These are phyloP conservation scores for Phytopythium helicoides DNA, from an alignment of 352 stramenopile genomes.

Conservation along the genomic window DNA sequence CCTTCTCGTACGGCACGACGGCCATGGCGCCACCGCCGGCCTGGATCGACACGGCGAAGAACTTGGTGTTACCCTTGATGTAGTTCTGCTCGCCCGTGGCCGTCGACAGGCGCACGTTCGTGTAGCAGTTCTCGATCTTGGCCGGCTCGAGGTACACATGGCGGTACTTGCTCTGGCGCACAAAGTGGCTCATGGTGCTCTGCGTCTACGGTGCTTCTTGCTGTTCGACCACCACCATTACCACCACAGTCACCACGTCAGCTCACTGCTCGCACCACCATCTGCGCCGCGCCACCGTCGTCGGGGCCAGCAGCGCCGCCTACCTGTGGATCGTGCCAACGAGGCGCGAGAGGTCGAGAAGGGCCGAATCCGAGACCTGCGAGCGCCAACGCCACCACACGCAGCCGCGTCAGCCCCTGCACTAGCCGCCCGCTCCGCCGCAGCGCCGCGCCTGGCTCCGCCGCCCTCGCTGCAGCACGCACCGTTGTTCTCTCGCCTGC, in stretches of 20 bases:
- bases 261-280: background rate
- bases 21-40: slow-evolving; percentile 89
- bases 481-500: background rate
- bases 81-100: slow-evolving; percentile 99
- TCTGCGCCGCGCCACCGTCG: no score
- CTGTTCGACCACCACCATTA: no score
- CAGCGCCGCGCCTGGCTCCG: no score
- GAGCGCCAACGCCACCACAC: background rate
- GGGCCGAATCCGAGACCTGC: no score
- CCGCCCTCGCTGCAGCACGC: no score
- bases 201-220: background rate
- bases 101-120: slow-evolving; percentile 93
- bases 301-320: no score
- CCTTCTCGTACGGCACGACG: slow-evolving; percentile 94
- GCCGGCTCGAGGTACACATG: slow-evolving; percentile 97
- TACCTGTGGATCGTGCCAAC: no score
- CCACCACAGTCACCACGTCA: background rate
- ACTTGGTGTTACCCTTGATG: slow-evolving; percentile 99
- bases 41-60: slow-evolving; percentile 96
- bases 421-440: no score
- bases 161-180: slow-evolving; percentile 97
- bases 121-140: slow-evolving; percentile 93
- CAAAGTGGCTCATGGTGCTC: slow-evolving; percentile 91
- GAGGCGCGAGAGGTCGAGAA: no score
- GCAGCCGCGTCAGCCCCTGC: background rate